These are phyloP conservation scores for Populus davidiana DNA, from an alignment of 345 rosid species.

Conservation along the genomic window DNA sequence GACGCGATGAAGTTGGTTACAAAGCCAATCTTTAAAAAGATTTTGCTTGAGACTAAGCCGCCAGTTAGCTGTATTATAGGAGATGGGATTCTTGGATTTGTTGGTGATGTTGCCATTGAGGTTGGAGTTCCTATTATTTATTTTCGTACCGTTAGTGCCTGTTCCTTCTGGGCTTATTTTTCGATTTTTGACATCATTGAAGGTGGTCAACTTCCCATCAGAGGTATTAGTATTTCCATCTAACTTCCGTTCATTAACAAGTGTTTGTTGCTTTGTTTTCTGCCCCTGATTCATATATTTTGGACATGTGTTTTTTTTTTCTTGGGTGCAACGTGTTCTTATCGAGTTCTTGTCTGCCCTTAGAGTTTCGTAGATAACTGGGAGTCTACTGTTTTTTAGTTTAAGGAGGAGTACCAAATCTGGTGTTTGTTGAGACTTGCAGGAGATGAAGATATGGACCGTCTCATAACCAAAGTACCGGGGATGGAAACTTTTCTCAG, in stretches of 20 bases:
- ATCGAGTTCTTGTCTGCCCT: too few species aligned
- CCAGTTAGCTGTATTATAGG: background rate
- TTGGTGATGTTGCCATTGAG: slow-evolving; percentile 16
- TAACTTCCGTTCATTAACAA: too few species aligned
- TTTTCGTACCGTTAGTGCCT: slow-evolving; percentile 28
- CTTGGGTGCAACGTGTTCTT: too few species aligned
- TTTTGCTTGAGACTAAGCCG: background rate
- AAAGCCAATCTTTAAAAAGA: background rate
- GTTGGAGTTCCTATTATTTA: slow-evolving; percentile 11
- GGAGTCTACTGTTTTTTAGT: background rate
- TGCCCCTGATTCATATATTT: too few species aligned
- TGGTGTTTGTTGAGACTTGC: slow-evolving; percentile 2
- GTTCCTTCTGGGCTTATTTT: slow-evolving; percentile 7
- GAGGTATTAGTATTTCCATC: too few species aligned
- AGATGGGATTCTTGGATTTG: slow-evolving; percentile 32
- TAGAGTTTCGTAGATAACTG: too few species aligned
- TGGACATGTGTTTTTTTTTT: too few species aligned
- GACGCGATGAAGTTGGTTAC: background rate
- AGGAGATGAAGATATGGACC: slow-evolving; percentile 50
- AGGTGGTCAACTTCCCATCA: too few species aligned
- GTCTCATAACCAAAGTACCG: slow-evolving; percentile 28
- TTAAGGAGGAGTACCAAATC: background rate
- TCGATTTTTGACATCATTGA: background rate
- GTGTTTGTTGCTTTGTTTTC: too few species aligned
- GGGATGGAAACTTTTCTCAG: slow-evolving; percentile 48